Conservation (phyloP, 2,329 filamentous ascomycete genomes). For the Fragosphaeria purpurea region DNA sequence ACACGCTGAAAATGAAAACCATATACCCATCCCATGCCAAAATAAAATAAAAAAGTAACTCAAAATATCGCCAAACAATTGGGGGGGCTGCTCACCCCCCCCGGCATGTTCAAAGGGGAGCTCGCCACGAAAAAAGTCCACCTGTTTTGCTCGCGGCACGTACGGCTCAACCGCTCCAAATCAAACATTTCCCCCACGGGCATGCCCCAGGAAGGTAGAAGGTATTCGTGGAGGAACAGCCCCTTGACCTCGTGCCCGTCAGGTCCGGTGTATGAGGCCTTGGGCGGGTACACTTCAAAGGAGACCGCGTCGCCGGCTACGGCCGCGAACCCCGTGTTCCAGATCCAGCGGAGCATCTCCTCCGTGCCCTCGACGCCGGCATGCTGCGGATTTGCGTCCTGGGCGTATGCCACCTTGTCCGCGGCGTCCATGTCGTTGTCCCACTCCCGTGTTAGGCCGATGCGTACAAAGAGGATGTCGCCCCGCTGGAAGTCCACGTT, state of each 20-base stretch:
- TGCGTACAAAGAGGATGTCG: constrained; percentile 42
- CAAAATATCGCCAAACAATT: constrained; percentile 13
- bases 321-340: constrained; percentile 35
- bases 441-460: constrained; percentile 39
- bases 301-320: constrained; percentile 28
- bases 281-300: constrained; percentile 27
- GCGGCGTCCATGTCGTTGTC: constrained; percentile 24
- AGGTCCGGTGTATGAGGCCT: constrained; percentile 19
- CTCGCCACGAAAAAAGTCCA: constrained; percentile 42
- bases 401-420: constrained; percentile 14
- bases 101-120: constrained; percentile 9
- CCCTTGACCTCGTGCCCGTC: constrained; percentile 10
- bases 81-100: constrained; percentile 7
- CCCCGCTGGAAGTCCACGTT: constrained; percentile 36
- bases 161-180: constrained; percentile 6
- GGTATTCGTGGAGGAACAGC: constrained; percentile 10
- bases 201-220: constrained; percentile 9
- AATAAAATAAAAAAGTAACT: too few relatives aligned
- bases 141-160: constrained; percentile 32
- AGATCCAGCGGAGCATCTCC: constrained; percentile 33
- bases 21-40: too few relatives aligned
- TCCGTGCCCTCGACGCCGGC: constrained; percentile 30
- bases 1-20: not conserved
- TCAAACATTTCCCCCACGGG: constrained; percentile 11
- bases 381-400: constrained; percentile 16